Base-by-base conservation (phyloP, 2,329 filamentous ascomycete genomes). In the Verticillium dahliae region DNA sequence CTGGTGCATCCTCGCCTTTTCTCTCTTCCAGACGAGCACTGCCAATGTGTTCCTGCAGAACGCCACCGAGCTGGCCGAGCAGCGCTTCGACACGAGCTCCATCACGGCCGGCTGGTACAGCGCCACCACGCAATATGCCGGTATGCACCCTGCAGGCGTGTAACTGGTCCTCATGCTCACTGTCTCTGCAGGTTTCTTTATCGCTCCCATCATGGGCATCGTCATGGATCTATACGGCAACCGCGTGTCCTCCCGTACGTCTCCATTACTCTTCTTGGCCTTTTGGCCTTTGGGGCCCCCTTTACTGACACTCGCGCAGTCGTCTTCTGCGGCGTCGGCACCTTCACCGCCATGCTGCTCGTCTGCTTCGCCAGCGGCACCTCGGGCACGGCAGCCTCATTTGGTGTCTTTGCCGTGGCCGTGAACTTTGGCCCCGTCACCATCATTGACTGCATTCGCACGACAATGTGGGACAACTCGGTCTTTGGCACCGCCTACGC, bases 51-150 rank as follows among this genome's bases (percentile, higher is more conserved):
- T 85, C 63, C 74, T 75, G 2, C 77, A 80, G 31, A 88, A 88
- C 65, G 81, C 81, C 0, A 88, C 85, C 0, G 85, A 88, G 65
- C 69, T 88, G 22, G 85, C 85, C 0, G 78, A 88, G 70, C 78
- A 85, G 67, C 76, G 84, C 1, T 87, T 88, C 70, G 73, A 82
- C 7, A 77, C 83, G n/a, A 75, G 76, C 10, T 73, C 81, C 0
- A 76, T 86, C 38, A 80, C 73, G 2, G 85, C 85, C 0, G 85
- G 85, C 0, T 88, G 84, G 84, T 88, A 87, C 64, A 81, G 81
- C 1, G 75, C 84, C 13, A 75, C 82, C 61, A 73, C 80, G 0
- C 82, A 86, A 63, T 87, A 87, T 66, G 62, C 62, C 1, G 63
- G 56, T 39, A 31, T 18, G 45, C 22, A 9, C 22, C 11, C 6